Conservation (phyloP, 1,284 basidiomycete genomes). For the Singerocomus rubriflavus region DNA sequence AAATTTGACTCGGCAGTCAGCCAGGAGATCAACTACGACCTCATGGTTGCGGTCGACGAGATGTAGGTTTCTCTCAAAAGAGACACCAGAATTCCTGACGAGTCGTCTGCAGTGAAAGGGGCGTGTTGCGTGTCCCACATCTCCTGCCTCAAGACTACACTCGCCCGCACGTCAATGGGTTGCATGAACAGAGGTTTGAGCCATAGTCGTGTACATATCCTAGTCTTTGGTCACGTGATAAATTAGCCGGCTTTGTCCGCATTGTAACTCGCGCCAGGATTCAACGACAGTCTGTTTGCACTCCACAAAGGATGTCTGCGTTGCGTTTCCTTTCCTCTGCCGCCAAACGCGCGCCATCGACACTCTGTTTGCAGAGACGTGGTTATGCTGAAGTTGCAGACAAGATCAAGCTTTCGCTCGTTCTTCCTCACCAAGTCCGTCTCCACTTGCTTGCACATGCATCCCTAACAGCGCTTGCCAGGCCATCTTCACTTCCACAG, state of each 20-base stretch:
- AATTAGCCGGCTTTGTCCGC: constrained; percentile 29
- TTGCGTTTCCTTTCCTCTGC: constrained; percentile 66
- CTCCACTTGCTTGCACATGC: constrained; percentile 1
- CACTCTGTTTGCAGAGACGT: constrained; percentile 57
- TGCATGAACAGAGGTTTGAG: constrained; percentile 29
- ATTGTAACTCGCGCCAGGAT: background rate
- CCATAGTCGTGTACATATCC: constrained; percentile 18
- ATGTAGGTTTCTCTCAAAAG: constrained; percentile 58
- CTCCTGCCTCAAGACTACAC: constrained; percentile 59
- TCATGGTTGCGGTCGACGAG: constrained; percentile 87
- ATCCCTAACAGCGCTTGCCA: constrained; percentile 35
- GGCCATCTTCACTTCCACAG: constrained; percentile 84
- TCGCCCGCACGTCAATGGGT: constrained; percentile 24
- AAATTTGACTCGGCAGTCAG: constrained; percentile 88
- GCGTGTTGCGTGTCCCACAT: constrained; percentile 59
- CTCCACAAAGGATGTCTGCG: constrained; percentile 56
- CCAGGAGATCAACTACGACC: constrained; percentile 92
- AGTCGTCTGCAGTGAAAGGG: constrained; percentile 56
- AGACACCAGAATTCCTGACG: constrained; percentile 12
- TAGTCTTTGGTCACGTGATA: constrained; percentile 24
- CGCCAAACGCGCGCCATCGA: constrained; percentile 55
- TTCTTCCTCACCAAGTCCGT: constrained; percentile 90
- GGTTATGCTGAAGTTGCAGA: constrained; percentile 87
- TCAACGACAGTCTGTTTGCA: background rate
- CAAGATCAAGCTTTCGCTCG: constrained; percentile 87